phyloP scores from a whole-genome alignment of 345 rosid species.

The Streptanthus diversifolius region DNA sequence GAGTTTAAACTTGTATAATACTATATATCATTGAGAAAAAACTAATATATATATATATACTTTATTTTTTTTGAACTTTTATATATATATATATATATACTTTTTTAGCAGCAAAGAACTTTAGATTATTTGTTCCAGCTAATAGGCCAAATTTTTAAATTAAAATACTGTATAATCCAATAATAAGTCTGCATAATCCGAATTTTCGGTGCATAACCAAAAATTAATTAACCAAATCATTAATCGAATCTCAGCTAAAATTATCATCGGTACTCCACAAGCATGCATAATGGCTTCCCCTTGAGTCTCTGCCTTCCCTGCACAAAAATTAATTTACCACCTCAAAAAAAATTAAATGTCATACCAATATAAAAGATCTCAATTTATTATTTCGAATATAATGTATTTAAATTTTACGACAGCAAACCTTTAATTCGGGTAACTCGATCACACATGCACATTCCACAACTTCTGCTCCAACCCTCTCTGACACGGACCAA shows the following conservation, averaged over 20 bases:
- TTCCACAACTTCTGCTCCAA: slow-evolving; percentile 89
- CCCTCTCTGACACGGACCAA: slow-evolving; percentile 51
- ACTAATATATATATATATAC: not conserved
- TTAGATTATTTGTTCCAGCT: slow-evolving; percentile 18
- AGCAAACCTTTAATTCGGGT: slow-evolving; percentile 70
- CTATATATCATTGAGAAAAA: not conserved
- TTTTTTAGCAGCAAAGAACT: not conserved
- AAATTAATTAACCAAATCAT: slow-evolving; percentile 20
- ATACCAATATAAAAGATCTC: slow-evolving; percentile 27
- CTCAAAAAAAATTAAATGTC: slow-evolving; percentile 21
- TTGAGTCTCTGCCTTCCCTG: slow-evolving; percentile 66
- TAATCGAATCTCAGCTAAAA: slow-evolving; percentile 4
- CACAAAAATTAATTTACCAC: slow-evolving; percentile 18
- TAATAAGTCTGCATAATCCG: slow-evolving; percentile 27
- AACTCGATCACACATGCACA: slow-evolving; percentile 85
- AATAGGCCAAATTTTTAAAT: slow-evolving; percentile 11
- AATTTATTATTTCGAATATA: slow-evolving; percentile 26
- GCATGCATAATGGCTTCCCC: slow-evolving; percentile 67
- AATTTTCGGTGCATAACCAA: slow-evolving; percentile 20
- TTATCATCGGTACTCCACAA: slow-evolving; percentile 62
- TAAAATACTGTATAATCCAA: slow-evolving; percentile 15
- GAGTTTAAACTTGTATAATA: not conserved
- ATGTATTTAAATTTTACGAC: slow-evolving; percentile 24
- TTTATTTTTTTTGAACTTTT: no score
- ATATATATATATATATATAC: not conserved